These are phyloP conservation scores for Ceratocystis alfenasii DNA, from an alignment of 2,329 filamentous ascomycete species.

Conservation along the genomic window DNA sequence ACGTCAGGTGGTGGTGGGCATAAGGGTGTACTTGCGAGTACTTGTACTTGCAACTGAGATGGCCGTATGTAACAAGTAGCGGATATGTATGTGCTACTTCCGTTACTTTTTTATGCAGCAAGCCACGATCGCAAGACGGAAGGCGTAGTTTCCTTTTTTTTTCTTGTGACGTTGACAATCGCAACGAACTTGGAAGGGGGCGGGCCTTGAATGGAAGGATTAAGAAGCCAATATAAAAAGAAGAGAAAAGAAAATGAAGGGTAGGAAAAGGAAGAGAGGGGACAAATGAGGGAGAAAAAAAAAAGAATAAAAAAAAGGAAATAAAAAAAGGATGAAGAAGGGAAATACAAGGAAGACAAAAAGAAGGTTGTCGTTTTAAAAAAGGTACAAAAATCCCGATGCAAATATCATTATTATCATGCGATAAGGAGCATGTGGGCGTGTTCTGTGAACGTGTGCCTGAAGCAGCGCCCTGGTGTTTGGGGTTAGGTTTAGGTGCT, in stretches of 20 bases:
- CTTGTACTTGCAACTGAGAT: neutral
- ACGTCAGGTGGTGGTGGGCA: neutral
- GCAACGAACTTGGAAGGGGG: neutral
- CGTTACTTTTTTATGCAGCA: neutral
- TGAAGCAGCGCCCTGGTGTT: neutral
- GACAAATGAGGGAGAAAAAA: neutral
- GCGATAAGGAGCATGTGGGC: constrained; percentile 1
- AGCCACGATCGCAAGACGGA: neutral
- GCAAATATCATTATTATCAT: constrained; percentile 10
- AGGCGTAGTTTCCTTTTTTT: constrained; percentile 7
- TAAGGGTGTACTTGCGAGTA: neutral
- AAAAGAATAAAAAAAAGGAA: neutral
- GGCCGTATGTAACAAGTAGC: neutral
- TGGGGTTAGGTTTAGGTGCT: neutral
- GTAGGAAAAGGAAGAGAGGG: neutral
- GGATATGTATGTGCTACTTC: neutral
- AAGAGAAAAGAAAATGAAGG: neutral
- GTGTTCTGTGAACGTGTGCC: neutral
- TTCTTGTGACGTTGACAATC: constrained; percentile 6
- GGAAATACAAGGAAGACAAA: neutral
- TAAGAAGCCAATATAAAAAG: constrained; percentile 1
- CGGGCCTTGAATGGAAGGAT: neutral
- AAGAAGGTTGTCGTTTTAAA: constrained; percentile 7
- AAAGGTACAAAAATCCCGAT: neutral
- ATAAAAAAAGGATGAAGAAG: constrained; percentile 1